A percentile compares a stretch with the other conserved stretches of the same genome.
Evolutionary conservation across 1,284 basidiomycete species (phyloP).

Genomic region (Cutaneotrichosporon curvatum): DNA sequence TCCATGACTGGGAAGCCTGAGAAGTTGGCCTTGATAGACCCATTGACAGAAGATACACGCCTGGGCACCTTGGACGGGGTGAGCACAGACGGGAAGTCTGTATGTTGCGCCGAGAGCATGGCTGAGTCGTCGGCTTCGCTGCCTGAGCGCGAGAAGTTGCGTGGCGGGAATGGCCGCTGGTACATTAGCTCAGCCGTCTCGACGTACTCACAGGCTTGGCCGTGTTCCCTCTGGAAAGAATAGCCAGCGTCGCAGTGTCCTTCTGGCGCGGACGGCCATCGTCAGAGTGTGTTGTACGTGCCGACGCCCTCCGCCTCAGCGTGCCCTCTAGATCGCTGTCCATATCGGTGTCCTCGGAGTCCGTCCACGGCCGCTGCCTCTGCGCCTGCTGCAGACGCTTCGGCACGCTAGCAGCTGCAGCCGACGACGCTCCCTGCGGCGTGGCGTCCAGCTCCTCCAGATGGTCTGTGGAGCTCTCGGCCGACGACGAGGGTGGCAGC

Average conservation of each 20-base stretch:
- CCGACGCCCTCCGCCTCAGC: conserved; percentile 16
- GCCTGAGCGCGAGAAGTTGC: conserved; percentile 26
- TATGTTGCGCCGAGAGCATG: not conserved
- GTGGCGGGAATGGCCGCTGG: no score
- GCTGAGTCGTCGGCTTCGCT: conserved; percentile 9
- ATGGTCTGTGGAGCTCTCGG: not conserved
- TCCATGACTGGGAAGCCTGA: no score
- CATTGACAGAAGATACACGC: conserved; percentile 12
- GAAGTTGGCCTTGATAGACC: not conserved
- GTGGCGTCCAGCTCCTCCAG: conserved; percentile 13
- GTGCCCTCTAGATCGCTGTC: conserved; percentile 20
- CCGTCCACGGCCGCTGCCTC: not conserved
- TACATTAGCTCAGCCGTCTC: no score
- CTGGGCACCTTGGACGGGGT: conserved; percentile 13
- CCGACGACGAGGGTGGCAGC: not conserved
- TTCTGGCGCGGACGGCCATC: conserved; percentile 25
- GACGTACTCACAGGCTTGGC: conserved; percentile 17
- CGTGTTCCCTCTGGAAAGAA: conserved; percentile 11
- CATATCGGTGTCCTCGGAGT: conserved; percentile 3
- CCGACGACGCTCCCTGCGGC: conserved; percentile 2
- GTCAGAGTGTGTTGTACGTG: conserved; percentile 4
- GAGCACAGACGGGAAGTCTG: conserved; percentile 1
- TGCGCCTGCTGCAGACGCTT: no score
- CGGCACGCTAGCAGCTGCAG: no score
- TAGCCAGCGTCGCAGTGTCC: conserved; percentile 25